phyloP scores from a whole-genome alignment of 768 basidiomycete genomes.

The Candolleomyces eurysporus region DNA sequence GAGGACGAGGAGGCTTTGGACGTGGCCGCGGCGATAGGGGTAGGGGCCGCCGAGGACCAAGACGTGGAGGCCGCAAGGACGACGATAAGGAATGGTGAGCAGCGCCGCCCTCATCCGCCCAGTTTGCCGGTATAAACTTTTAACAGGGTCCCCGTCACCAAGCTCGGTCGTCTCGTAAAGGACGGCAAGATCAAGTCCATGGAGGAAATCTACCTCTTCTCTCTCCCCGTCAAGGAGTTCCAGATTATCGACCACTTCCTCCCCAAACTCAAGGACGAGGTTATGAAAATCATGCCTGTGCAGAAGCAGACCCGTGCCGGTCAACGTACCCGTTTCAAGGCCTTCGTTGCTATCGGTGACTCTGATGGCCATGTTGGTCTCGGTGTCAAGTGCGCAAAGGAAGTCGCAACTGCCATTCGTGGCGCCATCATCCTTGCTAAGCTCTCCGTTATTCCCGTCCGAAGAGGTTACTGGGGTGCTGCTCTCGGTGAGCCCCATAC shows the following conservation, averaged over 20 bases:
- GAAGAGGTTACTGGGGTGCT: slow-evolving; percentile 99
- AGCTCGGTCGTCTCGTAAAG: slow-evolving; percentile 98
- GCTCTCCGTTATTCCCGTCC: slow-evolving; percentile 95
- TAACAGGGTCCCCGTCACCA: slow-evolving; percentile 92
- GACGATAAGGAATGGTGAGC: slow-evolving; percentile 99
- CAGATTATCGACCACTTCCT: slow-evolving; percentile 99
- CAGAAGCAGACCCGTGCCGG: slow-evolving; percentile 99
- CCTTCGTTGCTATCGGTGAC: slow-evolving; percentile 99
- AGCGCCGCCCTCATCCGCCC: background rate
- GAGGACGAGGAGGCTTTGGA: slow-evolving; percentile 74
- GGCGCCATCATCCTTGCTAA: slow-evolving; percentile 99
- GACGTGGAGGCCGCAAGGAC: slow-evolving; percentile 97
- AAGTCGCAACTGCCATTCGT: slow-evolving; percentile 99
- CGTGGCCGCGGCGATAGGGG: slow-evolving; percentile 92
- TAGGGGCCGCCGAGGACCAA: slow-evolving; percentile 84
- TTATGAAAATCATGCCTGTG: slow-evolving; percentile 99
- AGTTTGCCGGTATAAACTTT: background rate
- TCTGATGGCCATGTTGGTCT: slow-evolving; percentile 98
- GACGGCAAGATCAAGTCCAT: slow-evolving; percentile 99
- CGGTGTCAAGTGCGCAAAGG: slow-evolving; percentile 99
- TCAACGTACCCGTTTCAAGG: slow-evolving; percentile 99
- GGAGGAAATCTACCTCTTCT: slow-evolving; percentile 99
- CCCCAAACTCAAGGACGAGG: slow-evolving; percentile 98
- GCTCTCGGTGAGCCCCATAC: slow-evolving; percentile 99
- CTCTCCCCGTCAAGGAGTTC: slow-evolving; percentile 98